Conservation (phyloP, 2,329 filamentous ascomycete genomes). For the Fusarium chuoi region DNA sequence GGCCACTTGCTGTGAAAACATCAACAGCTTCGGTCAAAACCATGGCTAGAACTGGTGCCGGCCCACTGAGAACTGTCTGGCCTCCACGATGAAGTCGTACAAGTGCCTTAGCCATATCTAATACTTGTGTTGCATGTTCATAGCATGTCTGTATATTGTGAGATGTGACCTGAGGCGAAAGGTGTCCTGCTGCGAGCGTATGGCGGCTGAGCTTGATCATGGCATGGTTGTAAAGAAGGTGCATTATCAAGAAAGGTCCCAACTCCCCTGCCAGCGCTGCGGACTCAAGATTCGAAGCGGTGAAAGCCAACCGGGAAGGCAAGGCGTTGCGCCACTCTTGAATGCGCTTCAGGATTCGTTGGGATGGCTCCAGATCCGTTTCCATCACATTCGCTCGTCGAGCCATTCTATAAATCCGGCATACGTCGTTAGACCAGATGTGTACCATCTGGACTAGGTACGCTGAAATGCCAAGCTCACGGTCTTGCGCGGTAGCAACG, state of each 20-base stretch:
- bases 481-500: constrained; percentile 34
- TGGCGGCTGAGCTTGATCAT: constrained; percentile 74
- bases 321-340: constrained; percentile 68
- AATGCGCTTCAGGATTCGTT: constrained; percentile 61
- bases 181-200: constrained; percentile 52
- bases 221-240: constrained; percentile 73
- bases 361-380: constrained; percentile 50
- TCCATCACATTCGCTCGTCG: constrained; percentile 43
- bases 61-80: constrained; percentile 52
- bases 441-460: constrained; percentile 71
- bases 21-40: constrained; percentile 73
- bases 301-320: constrained; percentile 65
- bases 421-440: constrained; percentile 72
- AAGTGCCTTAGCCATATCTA: constrained; percentile 58
- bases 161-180: constrained; percentile 53
- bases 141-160: constrained; percentile 61
- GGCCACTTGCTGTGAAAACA: constrained; percentile 70
- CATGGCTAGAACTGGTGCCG: constrained; percentile 71
- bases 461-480: constrained; percentile 63
- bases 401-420: constrained; percentile 61
- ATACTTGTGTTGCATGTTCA: constrained; percentile 62
- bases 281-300: constrained; percentile 65
- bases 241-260: constrained; percentile 71
- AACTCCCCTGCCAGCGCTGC: constrained; percentile 63
- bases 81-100: constrained; percentile 50